A percentile compares a stretch with the other conserved stretches of the same genome.
phyloP scores from a whole-genome alignment of 371 early-diverging fungal species.

The Rhizopus stolonifer region DNA sequence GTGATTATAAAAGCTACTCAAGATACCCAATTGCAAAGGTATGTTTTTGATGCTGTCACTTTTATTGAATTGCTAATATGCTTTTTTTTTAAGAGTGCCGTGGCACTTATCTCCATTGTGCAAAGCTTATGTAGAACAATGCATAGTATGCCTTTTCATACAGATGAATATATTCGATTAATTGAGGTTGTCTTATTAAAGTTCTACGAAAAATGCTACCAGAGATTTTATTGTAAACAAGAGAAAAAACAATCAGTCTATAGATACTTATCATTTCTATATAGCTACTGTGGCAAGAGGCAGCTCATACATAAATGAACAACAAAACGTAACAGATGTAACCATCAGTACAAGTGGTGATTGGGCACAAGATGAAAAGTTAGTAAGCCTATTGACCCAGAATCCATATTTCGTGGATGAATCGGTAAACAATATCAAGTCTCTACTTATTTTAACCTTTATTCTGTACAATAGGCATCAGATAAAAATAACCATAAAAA shows the following conservation, averaged over 20 bases:
- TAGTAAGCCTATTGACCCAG: conserved; percentile 64
- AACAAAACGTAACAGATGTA: conserved; percentile 38
- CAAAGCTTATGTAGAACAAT: conserved; percentile 72
- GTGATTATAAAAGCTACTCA: conserved; percentile 47
- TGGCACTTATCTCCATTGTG: conserved; percentile 60
- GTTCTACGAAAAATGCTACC: conserved; percentile 77
- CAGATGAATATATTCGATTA: conserved; percentile 77
- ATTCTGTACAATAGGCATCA: conserved; percentile 21
- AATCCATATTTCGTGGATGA: conserved; percentile 63
- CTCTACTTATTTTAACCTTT: not conserved
- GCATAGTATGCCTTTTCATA: conserved; percentile 72
- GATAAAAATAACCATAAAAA: conserved; percentile 38
- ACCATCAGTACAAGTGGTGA: conserved; percentile 62
- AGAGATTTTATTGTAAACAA: conserved; percentile 65
- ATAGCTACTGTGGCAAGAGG: conserved; percentile 61
- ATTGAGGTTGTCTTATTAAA: conserved; percentile 70
- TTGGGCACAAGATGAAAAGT: conserved; percentile 80
- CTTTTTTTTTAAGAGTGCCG: conserved; percentile 52
- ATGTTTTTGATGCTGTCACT: not conserved
- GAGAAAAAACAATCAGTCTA: not conserved
- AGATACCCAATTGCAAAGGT: conserved; percentile 57
- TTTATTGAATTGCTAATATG: not conserved
- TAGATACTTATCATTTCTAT: not conserved
- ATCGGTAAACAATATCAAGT: conserved; percentile 17
- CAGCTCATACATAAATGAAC: conserved; percentile 34